Base-by-base conservation (phyloP, 2,329 filamentous ascomycete species). In the Ambrosiella beaveri region DNA sequence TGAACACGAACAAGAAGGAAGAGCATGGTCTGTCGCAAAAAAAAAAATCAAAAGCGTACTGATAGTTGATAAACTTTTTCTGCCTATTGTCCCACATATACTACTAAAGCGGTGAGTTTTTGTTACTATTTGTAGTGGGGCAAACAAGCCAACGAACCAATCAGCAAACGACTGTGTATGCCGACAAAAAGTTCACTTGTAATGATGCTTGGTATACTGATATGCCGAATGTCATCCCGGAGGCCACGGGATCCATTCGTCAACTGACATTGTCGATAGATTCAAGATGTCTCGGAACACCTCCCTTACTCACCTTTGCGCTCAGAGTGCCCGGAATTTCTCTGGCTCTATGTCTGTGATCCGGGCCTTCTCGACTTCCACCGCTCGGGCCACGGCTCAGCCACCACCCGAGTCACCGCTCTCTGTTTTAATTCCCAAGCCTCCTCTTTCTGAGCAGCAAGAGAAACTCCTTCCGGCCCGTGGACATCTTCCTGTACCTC, bases 361-460 rank as follows among this genome's bases (percentile, higher is more conserved):
- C 37, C 52, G 52, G 36, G 37, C 52, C 38, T 44, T 54, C 37
- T 54, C 52, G 7, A 54, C 52, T 15, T 54, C 52, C 5, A 7
- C 39, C 13, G 5, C 37, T 11, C 38, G 38, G 19, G 11, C 38
- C 38, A 44, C 15, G 7, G n/a, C 19, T 12, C 37, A 40, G 7
- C 52, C 90, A 62, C 84, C 85, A 15, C 91, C 93, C 54, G 87
- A 96, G 68, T 95, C 89, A 40, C 91, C 93, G 52, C 79, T 80
- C 63, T 97, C 86, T 74, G 86, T 97, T 71, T 82, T 88, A 63
- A 75, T 96, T 58, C 91, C 90, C 53, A 76, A 77, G 64, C 79
- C 86, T 54, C 78, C 81, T n/a, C 88, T 95, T 68, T 81, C 84
- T 55, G 76, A 79, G 38, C 57, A 57, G 13, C 73, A 78, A 63